Evolutionary conservation across 2,329 filamentous ascomycete species (phyloP).

Genomic region (Basipetospora chlamydospora): DNA sequence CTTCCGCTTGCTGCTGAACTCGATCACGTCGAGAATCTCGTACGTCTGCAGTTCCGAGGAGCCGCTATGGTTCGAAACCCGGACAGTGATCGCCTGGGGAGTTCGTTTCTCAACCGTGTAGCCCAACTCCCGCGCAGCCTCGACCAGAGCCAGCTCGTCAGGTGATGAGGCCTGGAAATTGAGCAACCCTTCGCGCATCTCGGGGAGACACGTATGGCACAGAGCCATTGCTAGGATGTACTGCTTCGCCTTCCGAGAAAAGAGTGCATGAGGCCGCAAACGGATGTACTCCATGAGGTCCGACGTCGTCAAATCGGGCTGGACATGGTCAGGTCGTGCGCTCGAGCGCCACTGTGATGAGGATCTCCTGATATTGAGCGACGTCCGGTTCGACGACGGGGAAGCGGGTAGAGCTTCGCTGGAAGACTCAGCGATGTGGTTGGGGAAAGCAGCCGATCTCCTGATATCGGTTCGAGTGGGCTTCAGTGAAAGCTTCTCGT

Average conservation of each 20-base stretch:
- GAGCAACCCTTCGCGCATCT: slow-evolving; percentile 56
- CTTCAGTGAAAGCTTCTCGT: no score
- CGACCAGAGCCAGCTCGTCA: slow-evolving; percentile 75
- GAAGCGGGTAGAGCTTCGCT: background rate
- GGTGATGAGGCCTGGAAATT: slow-evolving; percentile 81
- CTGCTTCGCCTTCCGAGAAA: slow-evolving; percentile 65
- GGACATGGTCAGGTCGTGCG: slow-evolving; percentile 30
- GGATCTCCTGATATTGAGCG: slow-evolving; percentile 15
- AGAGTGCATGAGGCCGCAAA: slow-evolving; percentile 57
- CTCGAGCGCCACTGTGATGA: slow-evolving; percentile 36
- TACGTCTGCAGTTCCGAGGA: slow-evolving; percentile 45
- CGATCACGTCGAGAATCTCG: slow-evolving; percentile 72
- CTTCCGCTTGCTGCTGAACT: slow-evolving; percentile 81
- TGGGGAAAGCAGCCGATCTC: background rate
- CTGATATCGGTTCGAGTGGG: background rate
- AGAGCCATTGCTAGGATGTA: slow-evolving; percentile 75
- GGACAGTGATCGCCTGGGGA: slow-evolving; percentile 48
- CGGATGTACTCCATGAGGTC: slow-evolving; percentile 70
- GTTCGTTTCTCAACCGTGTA: slow-evolving; percentile 64
- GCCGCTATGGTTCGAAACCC: slow-evolving; percentile 21
- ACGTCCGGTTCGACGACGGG: background rate
- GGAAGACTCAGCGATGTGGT: slow-evolving; percentile 1
- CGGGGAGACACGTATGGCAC: slow-evolving; percentile 83
- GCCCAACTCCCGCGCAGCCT: slow-evolving; percentile 73
- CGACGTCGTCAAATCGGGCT: slow-evolving; percentile 48